Percentiles rank a stretch among this genome's conserved stretches.
Conservation (phyloP, 257 asterid species). For the Solanum acaule region DNA sequence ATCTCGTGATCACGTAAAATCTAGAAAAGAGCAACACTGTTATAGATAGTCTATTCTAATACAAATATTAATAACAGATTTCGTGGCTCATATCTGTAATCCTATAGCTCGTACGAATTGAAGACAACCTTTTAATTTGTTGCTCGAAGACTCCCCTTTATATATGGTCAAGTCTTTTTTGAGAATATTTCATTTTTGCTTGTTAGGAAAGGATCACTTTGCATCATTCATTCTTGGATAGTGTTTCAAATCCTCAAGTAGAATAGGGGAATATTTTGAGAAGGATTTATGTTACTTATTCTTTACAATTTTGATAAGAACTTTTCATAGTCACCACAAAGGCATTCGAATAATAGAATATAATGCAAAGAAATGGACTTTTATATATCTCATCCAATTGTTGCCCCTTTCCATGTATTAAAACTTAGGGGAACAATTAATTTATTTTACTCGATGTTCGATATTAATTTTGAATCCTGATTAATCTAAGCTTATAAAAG, state of each 20-base stretch:
- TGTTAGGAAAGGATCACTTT: conserved; percentile 1
- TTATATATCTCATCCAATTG: not conserved
- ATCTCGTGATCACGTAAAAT: not conserved
- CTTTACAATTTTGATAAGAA: not conserved
- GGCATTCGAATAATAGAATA: not conserved
- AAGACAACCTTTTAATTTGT: not conserved
- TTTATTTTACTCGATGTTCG: not conserved
- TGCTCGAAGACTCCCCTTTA: not conserved
- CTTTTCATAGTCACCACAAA: not conserved
- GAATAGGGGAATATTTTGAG: conserved; percentile 2
- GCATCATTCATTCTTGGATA: conserved; percentile 8
- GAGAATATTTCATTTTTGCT: not conserved
- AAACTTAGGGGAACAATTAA: not conserved
- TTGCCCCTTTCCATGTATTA: not conserved
- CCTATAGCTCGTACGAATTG: not conserved
- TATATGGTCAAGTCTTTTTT: not conserved
- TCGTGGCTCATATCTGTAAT: not conserved
- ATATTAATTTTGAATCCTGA: not conserved
- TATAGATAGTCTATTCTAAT: not conserved
- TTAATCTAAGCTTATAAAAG: not conserved
- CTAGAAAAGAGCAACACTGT: not conserved
- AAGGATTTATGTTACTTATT: not conserved
- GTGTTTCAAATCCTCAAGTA: not conserved
- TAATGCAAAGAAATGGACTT: not conserved
- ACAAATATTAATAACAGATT: not conserved